Conservation (phyloP, 768 basidiomycete genomes). For the Cystoderma amianthinum region DNA sequence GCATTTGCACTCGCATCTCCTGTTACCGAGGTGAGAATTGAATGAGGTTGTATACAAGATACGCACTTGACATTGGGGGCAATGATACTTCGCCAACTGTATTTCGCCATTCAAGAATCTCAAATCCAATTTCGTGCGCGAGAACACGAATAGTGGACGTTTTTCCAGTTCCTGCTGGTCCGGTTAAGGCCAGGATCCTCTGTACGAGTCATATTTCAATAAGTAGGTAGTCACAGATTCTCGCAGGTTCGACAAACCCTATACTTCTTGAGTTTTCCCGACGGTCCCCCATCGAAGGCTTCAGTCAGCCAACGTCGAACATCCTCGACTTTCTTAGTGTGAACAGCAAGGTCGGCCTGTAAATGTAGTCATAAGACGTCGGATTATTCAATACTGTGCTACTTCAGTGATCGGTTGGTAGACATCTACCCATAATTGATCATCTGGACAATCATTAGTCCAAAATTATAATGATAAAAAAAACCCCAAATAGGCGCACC, state of each 20-base stretch:
- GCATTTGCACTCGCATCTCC: not conserved
- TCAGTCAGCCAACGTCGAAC: slow-evolving; percentile 71
- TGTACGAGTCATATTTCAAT: slow-evolving; percentile 28
- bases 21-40: too few species aligned
- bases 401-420: slow-evolving; percentile 59
- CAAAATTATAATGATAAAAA: not conserved
- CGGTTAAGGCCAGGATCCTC: slow-evolving; percentile 81
- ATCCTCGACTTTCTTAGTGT: slow-evolving; percentile 73
- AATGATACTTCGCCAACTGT: slow-evolving; percentile 44
- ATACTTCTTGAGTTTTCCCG: slow-evolving; percentile 62
- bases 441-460: slow-evolving; percentile 16
- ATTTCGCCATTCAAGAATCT: slow-evolving; percentile 85
- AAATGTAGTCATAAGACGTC: not conserved
- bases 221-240: not conserved
- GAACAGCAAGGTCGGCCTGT: slow-evolving; percentile 72
- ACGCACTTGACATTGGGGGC: too few species aligned
- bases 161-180: slow-evolving; percentile 88
- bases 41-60: too few species aligned
- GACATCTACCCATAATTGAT: slow-evolving; percentile 54
- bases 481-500: not conserved
- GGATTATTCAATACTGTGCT: slow-evolving; percentile 1
- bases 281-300: slow-evolving; percentile 62
- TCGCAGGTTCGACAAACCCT: slow-evolving; percentile 58
- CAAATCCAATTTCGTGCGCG: slow-evolving; percentile 64
- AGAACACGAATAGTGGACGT: slow-evolving; percentile 79